Conservation (phyloP, 306 rosid genomes). For the Dryas octopetala region DNA sequence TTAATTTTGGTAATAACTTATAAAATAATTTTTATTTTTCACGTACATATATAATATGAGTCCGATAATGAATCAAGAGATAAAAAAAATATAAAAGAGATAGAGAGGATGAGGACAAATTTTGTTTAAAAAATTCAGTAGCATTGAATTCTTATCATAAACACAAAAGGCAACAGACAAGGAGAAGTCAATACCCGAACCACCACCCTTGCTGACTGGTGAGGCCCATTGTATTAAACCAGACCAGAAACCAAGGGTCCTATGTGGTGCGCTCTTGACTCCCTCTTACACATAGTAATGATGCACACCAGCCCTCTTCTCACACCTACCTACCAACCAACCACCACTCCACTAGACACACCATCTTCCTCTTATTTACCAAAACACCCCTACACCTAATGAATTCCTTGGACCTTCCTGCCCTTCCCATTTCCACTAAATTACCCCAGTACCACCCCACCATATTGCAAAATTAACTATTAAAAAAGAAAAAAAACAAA, state of each 20-base stretch:
- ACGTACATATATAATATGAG: too few species aligned
- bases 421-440: not conserved
- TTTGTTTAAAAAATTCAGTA: not conserved
- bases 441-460: too few species aligned
- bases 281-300: conserved; percentile 37
- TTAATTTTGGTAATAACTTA: too few species aligned
- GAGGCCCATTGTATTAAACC: conserved; percentile 29
- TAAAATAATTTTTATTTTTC: too few species aligned
- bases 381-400: not conserved
- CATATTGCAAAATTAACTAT: not conserved
- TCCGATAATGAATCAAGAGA: too few species aligned
- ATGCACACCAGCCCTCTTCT: conserved; percentile 13
- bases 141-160: conserved; percentile 32
- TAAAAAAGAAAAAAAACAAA: not conserved
- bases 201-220: conserved; percentile 65
- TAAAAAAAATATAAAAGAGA: too few species aligned
- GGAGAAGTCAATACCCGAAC: conserved; percentile 99
- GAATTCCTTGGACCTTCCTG: not conserved
- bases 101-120: too few species aligned
- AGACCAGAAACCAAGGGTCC: conserved; percentile 51
- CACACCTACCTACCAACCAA: conserved; percentile 23
- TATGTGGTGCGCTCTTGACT: conserved; percentile 99
- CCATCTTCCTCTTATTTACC: conserved; percentile 28
- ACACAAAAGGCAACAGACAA: conserved; percentile 39
- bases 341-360: conserved; percentile 4